These are phyloP conservation scores for Aspergillus clavatus DNA, from an alignment of 2,329 filamentous ascomycete genomes.

Conservation along the genomic window DNA sequence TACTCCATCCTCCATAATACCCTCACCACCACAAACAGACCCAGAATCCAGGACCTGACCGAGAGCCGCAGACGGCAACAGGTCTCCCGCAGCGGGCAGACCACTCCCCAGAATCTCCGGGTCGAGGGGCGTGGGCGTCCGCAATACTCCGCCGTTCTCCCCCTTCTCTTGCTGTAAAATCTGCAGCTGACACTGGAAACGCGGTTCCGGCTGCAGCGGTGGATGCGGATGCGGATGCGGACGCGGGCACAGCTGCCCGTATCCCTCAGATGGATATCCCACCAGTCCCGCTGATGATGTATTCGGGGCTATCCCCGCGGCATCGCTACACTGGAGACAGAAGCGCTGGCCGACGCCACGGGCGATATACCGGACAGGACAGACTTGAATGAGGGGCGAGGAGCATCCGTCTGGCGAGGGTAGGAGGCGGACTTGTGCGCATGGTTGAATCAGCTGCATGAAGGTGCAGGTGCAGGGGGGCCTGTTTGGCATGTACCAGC, in stretches of 20 bases:
- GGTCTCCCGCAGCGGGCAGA: not conserved
- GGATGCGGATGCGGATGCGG: not conserved
- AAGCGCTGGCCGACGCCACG: conserved; percentile 1
- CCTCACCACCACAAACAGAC: no score
- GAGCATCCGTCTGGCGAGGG: conserved; percentile 9
- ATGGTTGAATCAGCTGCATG: conserved; percentile 19
- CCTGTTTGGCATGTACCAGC: conserved; percentile 17
- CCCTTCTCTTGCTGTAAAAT: no score
- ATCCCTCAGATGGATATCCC: not conserved
- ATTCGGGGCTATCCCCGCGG: not conserved
- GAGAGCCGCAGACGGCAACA: not conserved
- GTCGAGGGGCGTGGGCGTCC: not conserved
- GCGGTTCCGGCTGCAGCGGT: not conserved
- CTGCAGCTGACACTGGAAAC: no score
- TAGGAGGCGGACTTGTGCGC: conserved; percentile 5
- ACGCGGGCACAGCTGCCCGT: not conserved
- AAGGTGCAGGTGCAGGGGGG: conserved; percentile 16
- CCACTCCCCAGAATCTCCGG: not conserved
- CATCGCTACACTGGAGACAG: not conserved
- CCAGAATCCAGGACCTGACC: not conserved
- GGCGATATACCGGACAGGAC: conserved; percentile 1
- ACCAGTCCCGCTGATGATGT: not conserved
- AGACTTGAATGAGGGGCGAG: conserved; percentile 12
- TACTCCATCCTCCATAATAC: no score
- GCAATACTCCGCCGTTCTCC: no score